These are phyloP conservation scores for Hondaea fermentalgiana DNA, from an alignment of 108 stramenopile species.

Conservation along the genomic window DNA sequence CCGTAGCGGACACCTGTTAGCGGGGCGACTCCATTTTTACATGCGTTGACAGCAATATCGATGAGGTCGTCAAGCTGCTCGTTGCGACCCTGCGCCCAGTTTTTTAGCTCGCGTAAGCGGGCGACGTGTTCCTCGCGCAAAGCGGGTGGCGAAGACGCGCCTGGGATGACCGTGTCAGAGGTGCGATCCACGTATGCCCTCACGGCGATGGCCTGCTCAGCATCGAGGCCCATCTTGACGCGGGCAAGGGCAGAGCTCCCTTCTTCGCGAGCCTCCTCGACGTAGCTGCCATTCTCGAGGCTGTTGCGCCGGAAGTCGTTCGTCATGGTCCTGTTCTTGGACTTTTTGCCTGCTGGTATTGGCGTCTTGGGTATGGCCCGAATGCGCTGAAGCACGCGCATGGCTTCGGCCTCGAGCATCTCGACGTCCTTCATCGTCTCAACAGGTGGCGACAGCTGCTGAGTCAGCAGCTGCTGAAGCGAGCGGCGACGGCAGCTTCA, in stretches of 20 bases:
- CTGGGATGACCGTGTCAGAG: not conserved
- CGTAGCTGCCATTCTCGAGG: not conserved
- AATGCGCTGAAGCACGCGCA: not conserved
- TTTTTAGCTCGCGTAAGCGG: not conserved
- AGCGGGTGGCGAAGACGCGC: not conserved
- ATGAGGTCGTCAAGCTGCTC: conserved; percentile 3
- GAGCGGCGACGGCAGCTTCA: too few species aligned
- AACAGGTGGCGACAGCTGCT: too few species aligned
- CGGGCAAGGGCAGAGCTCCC: not conserved
- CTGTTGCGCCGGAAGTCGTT: not conserved
- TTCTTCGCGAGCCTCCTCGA: not conserved
- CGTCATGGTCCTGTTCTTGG: not conserved
- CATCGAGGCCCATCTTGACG: not conserved
- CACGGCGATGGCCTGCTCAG: not conserved
- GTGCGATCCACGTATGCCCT: not conserved
- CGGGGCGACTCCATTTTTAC: not conserved
- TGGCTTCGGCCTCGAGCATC: conserved; percentile 5
- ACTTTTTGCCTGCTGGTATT: not conserved
- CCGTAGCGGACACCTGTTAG: conserved; percentile 7
- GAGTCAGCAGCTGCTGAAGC: too few species aligned
- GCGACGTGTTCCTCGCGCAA: not conserved
- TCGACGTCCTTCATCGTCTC: not conserved
- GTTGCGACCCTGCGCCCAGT: not conserved
- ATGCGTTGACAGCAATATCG: not conserved
- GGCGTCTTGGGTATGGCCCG: not conserved